Percentiles rank a stretch among this genome's conserved stretches.
These are phyloP conservation scores for Pythium insidiosum DNA, from an alignment of 352 stramenopile species.

Conservation along the genomic window DNA sequence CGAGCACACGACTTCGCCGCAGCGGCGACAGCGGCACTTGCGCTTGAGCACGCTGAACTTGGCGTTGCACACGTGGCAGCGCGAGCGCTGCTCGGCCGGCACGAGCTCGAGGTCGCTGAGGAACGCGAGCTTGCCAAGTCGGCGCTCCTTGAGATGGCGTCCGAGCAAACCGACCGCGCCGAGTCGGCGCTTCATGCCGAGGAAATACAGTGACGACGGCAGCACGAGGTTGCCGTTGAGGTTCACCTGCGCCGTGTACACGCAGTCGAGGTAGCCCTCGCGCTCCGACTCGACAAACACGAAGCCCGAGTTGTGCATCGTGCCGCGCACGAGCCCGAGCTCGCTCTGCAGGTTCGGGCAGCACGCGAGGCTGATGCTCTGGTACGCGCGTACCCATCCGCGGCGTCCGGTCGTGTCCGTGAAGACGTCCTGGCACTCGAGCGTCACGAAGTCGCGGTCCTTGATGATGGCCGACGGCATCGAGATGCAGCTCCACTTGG, in stretches of 20 bases:
- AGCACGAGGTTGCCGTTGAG: conserved; percentile 50
- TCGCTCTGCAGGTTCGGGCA: conserved; percentile 43
- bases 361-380: conserved; percentile 59
- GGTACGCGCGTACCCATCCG: conserved; percentile 62
- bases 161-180: conserved; percentile 35
- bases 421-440: conserved; percentile 75
- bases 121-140: conserved; percentile 41
- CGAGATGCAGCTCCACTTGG: conserved; percentile 53
- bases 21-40: conserved; percentile 60
- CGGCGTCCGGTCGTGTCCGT: conserved; percentile 43
- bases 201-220: conserved; percentile 32
- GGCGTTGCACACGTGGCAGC: conserved; percentile 44
- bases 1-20: conserved; percentile 62
- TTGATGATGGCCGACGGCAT: conserved; percentile 53
- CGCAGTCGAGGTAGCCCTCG: conserved; percentile 49
- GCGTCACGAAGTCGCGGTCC: conserved; percentile 60
- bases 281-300: conserved; percentile 67
- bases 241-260: conserved; percentile 54
- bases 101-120: conserved; percentile 64
- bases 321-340: conserved; percentile 46
- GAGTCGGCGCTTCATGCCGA: conserved; percentile 48
- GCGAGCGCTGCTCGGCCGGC: conserved; percentile 38
- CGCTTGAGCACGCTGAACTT: conserved; percentile 59
- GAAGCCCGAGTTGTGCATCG: conserved; percentile 63
- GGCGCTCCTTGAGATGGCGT: conserved; percentile 35